phyloP scores from a whole-genome alignment of 2,329 filamentous ascomycete genomes.

The Stagonosporopsis rhizophila region DNA sequence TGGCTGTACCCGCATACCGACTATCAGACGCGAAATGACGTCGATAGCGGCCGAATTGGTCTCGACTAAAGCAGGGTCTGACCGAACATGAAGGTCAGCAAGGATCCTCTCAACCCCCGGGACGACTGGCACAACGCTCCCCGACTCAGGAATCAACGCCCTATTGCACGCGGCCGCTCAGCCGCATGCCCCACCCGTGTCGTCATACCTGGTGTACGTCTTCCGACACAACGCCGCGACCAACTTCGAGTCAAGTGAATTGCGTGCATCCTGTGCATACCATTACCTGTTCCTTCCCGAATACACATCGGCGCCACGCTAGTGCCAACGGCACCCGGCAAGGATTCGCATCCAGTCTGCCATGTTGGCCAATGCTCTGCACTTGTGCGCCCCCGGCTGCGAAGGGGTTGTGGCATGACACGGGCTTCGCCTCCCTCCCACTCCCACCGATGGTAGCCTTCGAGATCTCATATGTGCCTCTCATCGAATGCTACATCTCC shows the following conservation, averaged over 20 bases:
- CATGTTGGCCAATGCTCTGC: not conserved
- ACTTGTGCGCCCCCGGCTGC: not conserved
- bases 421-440: not conserved
- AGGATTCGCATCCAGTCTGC: not conserved
- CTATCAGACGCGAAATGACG: slow-evolving; percentile 6
- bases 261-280: not conserved
- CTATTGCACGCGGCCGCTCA: slow-evolving; percentile 1
- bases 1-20: not conserved
- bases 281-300: not conserved
- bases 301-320: not conserved
- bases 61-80: slow-evolving; percentile 5
- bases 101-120: not conserved
- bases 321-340: not conserved
- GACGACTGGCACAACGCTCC: not conserved
- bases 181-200: slow-evolving; percentile 6
- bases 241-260: not conserved
- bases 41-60: not conserved
- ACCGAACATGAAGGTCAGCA: not conserved
- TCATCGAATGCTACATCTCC: not conserved
- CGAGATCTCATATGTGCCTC: not conserved
- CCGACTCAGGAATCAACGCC: not conserved
- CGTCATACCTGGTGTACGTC: slow-evolving; percentile 2
- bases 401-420: not conserved
- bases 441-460: not conserved
- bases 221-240: not conserved